Evolutionary conservation across 2,329 filamentous ascomycete genomes (phyloP), one percentile per base, ranked within the genome.

Genomic region (Triangularia verruculosa): DNA sequence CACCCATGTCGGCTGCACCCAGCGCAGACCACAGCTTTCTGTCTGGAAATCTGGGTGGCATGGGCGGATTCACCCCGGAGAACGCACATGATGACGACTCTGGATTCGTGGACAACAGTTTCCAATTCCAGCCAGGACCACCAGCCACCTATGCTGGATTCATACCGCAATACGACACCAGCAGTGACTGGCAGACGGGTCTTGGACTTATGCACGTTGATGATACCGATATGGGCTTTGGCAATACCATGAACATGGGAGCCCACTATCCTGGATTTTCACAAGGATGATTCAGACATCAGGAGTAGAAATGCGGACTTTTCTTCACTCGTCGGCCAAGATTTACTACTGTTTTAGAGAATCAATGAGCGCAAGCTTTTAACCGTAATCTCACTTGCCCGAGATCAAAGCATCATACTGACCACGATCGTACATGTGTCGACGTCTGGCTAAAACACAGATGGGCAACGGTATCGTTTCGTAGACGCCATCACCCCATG

Each of bases 201-300:
- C 43, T 61, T 15, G 62, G 59, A 4, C 13, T 64, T 1, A 54
- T 61, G 30, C 43, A 24, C 9, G 24, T n/a, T 2, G 39, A 13
- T 25, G 25, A 24, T 28, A 27, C 20, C 1, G 15, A 54, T 13
- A 54, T 54, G 51, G 13, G 25, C 27, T 59, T 63, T 12, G 43
- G 27, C 8, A 27, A 27, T 2, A 34, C 61, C n/a, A 13, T 34
- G 13, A 53, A 17, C 34, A 27, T 43, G 24, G 61, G 53, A 20
- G 25, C 24, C 12, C 47, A 59, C 9, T 66, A 47, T 59, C 20
- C 58, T n/a, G n/a, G 64, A 61, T 7, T 66, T 64, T 34, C 64
- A 54, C 22, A 17, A 43, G 34, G 15, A 22, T 28, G 61, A 70
- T 20, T 7, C 12, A 39, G 7, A n/a, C 13, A n/a, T n/a, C n/a